Percentiles rank a stretch among this genome's conserved stretches.
These are phyloP conservation scores for Podaxis pistillaris DNA, from an alignment of 768 basidiomycete species.

Conservation along the genomic window DNA sequence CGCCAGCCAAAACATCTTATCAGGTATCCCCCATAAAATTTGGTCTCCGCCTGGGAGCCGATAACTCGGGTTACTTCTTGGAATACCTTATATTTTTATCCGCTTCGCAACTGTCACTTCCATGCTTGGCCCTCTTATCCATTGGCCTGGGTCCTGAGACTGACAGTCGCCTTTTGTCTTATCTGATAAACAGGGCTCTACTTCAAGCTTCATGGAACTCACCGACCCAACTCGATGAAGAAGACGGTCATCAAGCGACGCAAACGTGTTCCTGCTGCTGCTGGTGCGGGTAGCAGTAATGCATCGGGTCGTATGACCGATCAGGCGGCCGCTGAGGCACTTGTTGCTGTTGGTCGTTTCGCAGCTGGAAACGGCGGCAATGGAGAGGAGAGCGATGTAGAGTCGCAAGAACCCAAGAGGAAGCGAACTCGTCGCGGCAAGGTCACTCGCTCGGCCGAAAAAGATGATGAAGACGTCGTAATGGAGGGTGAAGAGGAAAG, in stretches of 20 bases:
- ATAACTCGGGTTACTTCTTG: neutral
- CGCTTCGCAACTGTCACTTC: conserved; percentile 2
- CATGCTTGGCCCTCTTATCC: neutral
- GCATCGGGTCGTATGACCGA: conserved; percentile 56
- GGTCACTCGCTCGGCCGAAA: conserved; percentile 22
- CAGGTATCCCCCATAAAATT: neutral
- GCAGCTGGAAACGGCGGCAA: conserved; percentile 31
- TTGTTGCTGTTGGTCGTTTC: conserved; percentile 75
- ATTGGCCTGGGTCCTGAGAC: neutral
- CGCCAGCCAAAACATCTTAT: neutral
- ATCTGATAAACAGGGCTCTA: conserved; percentile 70
- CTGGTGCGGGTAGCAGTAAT: conserved; percentile 34
- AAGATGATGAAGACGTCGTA: conserved; percentile 46
- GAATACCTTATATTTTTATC: neutral
- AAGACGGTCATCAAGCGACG: conserved; percentile 98
- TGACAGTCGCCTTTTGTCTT: conserved; percentile 6
- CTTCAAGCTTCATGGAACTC: conserved; percentile 96
- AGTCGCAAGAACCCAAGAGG: conserved; percentile 52
- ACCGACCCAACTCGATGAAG: conserved; percentile 98
- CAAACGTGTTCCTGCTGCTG: conserved; percentile 94
- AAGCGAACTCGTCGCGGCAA: conserved; percentile 49
- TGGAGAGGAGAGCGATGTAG: conserved; percentile 44
- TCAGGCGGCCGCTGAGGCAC: conserved; percentile 86
- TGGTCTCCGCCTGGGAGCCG: neutral
- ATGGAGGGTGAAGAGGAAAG: conserved; percentile 43